Base-by-base conservation (phyloP, 2,329 filamentous ascomycete genomes). In the Aspergillus ochraceoroseus region DNA sequence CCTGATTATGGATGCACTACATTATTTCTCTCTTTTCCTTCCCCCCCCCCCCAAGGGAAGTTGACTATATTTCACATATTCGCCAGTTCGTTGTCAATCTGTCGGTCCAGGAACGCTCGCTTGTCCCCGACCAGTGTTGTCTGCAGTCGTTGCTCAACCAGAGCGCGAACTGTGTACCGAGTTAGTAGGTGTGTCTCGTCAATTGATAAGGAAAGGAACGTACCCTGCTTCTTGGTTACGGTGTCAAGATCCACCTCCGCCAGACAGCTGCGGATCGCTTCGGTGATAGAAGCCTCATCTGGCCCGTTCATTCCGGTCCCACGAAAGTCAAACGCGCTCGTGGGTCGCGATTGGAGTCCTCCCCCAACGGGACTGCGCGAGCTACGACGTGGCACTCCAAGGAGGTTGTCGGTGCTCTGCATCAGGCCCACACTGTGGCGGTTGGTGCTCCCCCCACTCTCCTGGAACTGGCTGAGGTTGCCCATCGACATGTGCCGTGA, bases 181-280 rank as follows among this genome's bases (percentile, higher is more conserved):
- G 27, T 37, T 39, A 42, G 42, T 33, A 23, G 11, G 8, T 11
- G 4, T 9, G 4, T 22, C 20, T n/a, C 9, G 19, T 29, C 12
- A 5, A 11, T 14, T 8, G 12, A 15, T 12, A 7, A 14, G 11
- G 22, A 8, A 20, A 26, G n/a, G 1, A 12, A 61, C 64, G 71
- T 71, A 62, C 80, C 70, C 70, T 96, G 90, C 72, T 98, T 98
- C 80, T 96, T 98, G 5, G 92, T 98, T 32, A 96, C 87, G n/a
- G 78, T 90, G 63, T 98, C 92, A 28, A 98, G 74, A 64, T 98
- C 90, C 0, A 95, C 88, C 57, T 95, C 90, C 11, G 75, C 70
- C 47, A 98, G 72, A 54, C 92, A 92, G 35, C 76, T 72, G 57
- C 87, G 84, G 47, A 96, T 90, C 1, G 86, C 85, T 46, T 94